Percentiles rank a stretch among this genome's conserved stretches.
Evolutionary conservation across 2,329 filamentous ascomycete species (phyloP).

Genomic region (Teratosphaeria epicoccoides): DNA sequence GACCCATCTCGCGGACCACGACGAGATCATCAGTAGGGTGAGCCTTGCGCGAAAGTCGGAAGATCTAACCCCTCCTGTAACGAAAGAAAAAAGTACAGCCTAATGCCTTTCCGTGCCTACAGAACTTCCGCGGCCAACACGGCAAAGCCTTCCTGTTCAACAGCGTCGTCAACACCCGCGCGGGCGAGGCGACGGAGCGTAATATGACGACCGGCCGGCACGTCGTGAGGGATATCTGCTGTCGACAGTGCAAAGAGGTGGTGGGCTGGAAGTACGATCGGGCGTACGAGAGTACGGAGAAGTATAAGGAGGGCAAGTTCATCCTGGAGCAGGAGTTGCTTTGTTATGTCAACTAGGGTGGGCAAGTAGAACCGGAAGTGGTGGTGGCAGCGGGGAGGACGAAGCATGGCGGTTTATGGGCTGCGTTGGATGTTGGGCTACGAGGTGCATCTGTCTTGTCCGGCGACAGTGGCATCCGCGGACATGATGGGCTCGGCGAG

Average conservation of each 20-base stretch:
- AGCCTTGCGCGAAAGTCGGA: no score
- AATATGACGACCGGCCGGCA: slow-evolving; percentile 97
- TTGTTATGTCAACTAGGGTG: slow-evolving; percentile 55
- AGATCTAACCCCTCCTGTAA: slow-evolving; percentile 1
- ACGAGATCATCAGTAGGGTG: slow-evolving; percentile 91
- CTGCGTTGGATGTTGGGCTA: not conserved
- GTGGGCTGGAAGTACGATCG: slow-evolving; percentile 99
- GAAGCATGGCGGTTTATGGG: not conserved
- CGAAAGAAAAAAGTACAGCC: slow-evolving; percentile 1
- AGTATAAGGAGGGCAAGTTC: slow-evolving; percentile 98
- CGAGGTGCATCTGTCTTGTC: not conserved
- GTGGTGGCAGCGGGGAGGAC: not conserved
- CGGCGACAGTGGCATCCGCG: not conserved
- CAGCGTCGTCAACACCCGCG: slow-evolving; percentile 79
- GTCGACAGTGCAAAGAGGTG: slow-evolving; percentile 79
- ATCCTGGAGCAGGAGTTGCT: slow-evolving; percentile 89
- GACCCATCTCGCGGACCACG: slow-evolving; percentile 86
- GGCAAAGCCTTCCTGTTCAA: slow-evolving; percentile 97
- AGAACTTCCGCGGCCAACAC: slow-evolving; percentile 98
- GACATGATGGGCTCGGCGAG: not conserved
- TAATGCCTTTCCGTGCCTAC: no score
- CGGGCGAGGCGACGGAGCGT: slow-evolving; percentile 77
- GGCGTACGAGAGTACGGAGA: slow-evolving; percentile 81
- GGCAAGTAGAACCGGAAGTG: not conserved
- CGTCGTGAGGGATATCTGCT: slow-evolving; percentile 85